Conservation (phyloP, 108 stramenopile genomes). For the Bacterosira constricta region DNA sequence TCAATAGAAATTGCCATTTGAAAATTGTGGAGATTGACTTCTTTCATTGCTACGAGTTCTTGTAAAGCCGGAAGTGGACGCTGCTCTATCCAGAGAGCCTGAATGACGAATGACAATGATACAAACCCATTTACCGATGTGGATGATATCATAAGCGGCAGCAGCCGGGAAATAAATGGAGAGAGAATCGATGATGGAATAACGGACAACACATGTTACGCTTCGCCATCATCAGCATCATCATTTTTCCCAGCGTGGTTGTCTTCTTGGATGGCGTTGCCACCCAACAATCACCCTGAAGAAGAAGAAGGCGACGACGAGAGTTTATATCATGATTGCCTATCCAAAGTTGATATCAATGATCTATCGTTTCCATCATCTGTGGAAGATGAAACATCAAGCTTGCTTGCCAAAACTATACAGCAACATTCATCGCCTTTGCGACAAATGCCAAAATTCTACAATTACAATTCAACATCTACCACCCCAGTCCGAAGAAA, state of each 20-base stretch:
- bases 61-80: too few species aligned
- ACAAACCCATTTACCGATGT: constrained; percentile 29
- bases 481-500: constrained; percentile 11
- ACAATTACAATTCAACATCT: constrained; percentile 26
- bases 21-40: background rate
- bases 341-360: constrained; percentile 26
- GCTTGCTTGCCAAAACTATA: constrained; percentile 12
- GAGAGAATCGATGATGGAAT: background rate
- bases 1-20: too few species aligned
- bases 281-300: background rate
- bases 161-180: background rate
- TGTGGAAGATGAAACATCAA: constrained; percentile 25
- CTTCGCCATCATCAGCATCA: constrained; percentile 11
- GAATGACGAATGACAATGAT: background rate
- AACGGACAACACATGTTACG: too few species aligned
- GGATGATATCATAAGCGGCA: background rate
- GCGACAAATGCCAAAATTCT: background rate
- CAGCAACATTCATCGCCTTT: constrained; percentile 1
- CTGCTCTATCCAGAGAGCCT: background rate
- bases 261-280: constrained; percentile 34
- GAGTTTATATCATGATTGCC: constrained; percentile 39
- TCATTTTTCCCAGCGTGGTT: constrained; percentile 29
- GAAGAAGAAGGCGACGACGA: constrained; percentile 11
- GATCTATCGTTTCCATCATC: constrained; percentile 4
- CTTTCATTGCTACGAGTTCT: too few species aligned